These are phyloP conservation scores for Trichoderma orchidacearum DNA, from an alignment of 495 filamentous ascomycete genomes.

Conservation along the genomic window DNA sequence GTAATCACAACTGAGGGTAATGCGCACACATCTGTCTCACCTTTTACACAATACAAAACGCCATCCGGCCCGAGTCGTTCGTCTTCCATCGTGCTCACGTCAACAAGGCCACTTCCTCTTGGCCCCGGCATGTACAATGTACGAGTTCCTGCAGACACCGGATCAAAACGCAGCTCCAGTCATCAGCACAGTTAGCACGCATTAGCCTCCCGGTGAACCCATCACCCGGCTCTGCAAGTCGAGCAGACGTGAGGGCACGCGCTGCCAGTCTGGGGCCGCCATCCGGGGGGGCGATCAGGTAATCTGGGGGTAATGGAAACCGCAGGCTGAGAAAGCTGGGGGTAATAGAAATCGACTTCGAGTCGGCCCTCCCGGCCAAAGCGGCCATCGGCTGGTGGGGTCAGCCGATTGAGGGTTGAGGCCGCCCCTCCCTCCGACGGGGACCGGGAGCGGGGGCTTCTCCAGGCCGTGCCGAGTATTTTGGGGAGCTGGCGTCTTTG, in stretches of 20 bases:
- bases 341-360: slow-evolving; percentile 10
- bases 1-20: too few relatives aligned
- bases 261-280: too few relatives aligned
- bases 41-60: too few relatives aligned
- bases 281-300: slow-evolving; percentile 13
- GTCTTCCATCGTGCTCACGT: too few relatives aligned
- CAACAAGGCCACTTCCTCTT: background rate
- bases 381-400: background rate
- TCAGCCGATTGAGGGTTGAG: background rate
- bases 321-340: slow-evolving; percentile 19
- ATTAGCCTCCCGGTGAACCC: background rate
- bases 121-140: background rate
- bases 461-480: background rate
- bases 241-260: too few relatives aligned
- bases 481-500: background rate
- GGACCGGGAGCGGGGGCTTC: background rate
- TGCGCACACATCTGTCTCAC: too few relatives aligned
- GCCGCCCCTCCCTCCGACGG: background rate
- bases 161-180: background rate
- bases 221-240: too few relatives aligned
- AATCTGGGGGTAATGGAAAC: slow-evolving; percentile 28
- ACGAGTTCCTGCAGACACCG: background rate
- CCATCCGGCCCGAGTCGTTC: background rate
- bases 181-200: background rate
- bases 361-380: background rate